Conservation (phyloP, 495 filamentous ascomycete genomes). For the Thozetella sp. region DNA sequence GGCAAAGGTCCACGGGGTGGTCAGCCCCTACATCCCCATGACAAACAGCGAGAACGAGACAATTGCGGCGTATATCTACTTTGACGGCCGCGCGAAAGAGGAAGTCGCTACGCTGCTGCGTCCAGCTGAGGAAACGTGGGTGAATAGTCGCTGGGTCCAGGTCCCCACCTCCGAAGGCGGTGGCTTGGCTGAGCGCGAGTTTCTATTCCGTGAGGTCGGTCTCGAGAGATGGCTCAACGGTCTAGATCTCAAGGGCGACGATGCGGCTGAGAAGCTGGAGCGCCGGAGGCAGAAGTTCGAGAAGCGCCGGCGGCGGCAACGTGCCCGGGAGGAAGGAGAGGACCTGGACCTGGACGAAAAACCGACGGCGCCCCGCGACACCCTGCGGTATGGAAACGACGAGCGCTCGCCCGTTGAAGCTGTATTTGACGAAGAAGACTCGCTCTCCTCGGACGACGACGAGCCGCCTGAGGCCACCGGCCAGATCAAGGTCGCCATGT, state of each 20-base stretch:
- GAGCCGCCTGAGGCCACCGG: slow-evolving; percentile 91
- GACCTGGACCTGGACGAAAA: slow-evolving; percentile 52
- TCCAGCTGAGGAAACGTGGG: slow-evolving; percentile 97
- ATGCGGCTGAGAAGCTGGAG: slow-evolving; percentile 84
- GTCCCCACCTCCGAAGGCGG: slow-evolving; percentile 89
- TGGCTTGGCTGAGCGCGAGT: slow-evolving; percentile 93
- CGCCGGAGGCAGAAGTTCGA: slow-evolving; percentile 84
- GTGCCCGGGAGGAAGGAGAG: slow-evolving; percentile 46
- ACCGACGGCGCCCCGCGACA: slow-evolving; percentile 37
- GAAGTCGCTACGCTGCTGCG: slow-evolving; percentile 94
- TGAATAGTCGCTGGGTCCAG: slow-evolving; percentile 97
- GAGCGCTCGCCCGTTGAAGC: slow-evolving; percentile 72
- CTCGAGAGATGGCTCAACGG: slow-evolving; percentile 95
- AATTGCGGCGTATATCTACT: slow-evolving; percentile 98
- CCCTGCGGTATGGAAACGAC: slow-evolving; percentile 78
- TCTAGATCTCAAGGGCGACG: slow-evolving; percentile 86
- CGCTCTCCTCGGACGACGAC: slow-evolving; percentile 80
- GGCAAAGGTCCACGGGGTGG: slow-evolving; percentile 52
- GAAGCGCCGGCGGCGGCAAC: slow-evolving; percentile 73
- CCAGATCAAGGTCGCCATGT: slow-evolving; percentile 97
- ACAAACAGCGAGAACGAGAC: slow-evolving; percentile 92
- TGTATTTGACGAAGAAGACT: slow-evolving; percentile 72
- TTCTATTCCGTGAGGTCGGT: slow-evolving; percentile 96
- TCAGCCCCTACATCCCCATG: slow-evolving; percentile 86
- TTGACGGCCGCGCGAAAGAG: slow-evolving; percentile 93